Evolutionary conservation across 352 stramenopile species (phyloP), one percentile per base, ranked within the genome.

Genomic region (Pythium apleroticum): DNA sequence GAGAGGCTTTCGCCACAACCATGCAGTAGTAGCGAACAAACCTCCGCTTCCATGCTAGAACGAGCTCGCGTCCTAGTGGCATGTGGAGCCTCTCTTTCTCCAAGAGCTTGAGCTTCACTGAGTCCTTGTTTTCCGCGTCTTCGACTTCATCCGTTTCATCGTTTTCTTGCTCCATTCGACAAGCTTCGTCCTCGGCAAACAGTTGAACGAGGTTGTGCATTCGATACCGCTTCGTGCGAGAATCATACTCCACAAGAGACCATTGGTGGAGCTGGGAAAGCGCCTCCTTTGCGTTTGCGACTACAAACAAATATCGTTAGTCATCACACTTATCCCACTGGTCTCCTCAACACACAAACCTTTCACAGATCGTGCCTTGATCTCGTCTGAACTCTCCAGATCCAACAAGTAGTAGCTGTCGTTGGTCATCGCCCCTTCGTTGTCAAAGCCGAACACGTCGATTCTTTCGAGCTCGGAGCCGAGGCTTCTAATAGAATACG

Each of bases 11-110:
- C 1, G 86, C 81, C 8, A 94, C 78, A 48, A 91, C 79, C 69
- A 89, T 81, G 63, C 84, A 94, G 52, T 92, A 94, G 62, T 91
- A 84, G n/a, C 86, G 81, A n/a, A 94, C 86, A 71, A 94, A 94
- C 24, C 86, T 83, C 7, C 83, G 76, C 46, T 89, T 89, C 86
- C 86, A 94, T 1, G 86, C 86, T 20, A 91, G 70, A 24, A 89
- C 71, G 25, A 94, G 63, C 43, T 90, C 83, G 52, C 79, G 78
- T 24, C 83, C 79, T 14, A 89, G 72, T 4, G 73, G 58, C 27
- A 81, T 15, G 57, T 68, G 10, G 58, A 70, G n/a, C 74, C 11
- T 56, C 4, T 74, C 62, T 20, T 63, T 57, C 35, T 65, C 60
- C 11, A 65, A n/a, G 11, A 46, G 39, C 14, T 14, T 52, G 2